A percentile compares a stretch with the other conserved stretches of the same genome.
Evolutionary conservation across 139 green algal species (phyloP).

Genomic region (Pleodorina starrii): DNA sequence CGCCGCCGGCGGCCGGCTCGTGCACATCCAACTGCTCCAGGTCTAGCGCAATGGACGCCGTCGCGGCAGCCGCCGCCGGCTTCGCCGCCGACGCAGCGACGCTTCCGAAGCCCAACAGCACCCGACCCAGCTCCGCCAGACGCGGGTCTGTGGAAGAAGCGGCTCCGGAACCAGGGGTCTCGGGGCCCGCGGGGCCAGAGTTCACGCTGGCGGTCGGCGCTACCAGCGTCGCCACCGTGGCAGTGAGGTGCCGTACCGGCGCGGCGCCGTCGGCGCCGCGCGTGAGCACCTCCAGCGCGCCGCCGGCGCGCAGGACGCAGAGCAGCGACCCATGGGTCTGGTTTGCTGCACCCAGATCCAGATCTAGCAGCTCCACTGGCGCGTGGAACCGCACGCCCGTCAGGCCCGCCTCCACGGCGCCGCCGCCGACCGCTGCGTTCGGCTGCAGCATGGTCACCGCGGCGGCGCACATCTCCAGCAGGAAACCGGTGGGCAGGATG

Average conservation of each 20-base stretch:
- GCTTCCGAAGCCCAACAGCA: not conserved
- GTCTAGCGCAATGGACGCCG: not conserved
- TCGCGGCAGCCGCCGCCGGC: not conserved
- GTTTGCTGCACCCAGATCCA: too few species aligned
- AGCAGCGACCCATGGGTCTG: not conserved
- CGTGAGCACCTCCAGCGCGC: constrained; percentile 8
- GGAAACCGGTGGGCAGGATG: constrained; percentile 42
- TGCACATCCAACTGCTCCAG: not conserved
- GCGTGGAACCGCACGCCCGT: constrained; percentile 2
- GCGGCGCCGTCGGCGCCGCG: not conserved
- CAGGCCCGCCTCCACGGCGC: not conserved
- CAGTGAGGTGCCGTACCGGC: not conserved
- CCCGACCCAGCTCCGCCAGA: not conserved
- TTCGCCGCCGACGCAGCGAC: not conserved
- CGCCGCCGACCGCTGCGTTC: not conserved
- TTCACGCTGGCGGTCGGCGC: not conserved
- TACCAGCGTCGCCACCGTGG: not conserved
- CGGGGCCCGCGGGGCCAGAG: not conserved
- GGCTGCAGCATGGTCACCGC: constrained; percentile 24
- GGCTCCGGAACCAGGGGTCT: not conserved
- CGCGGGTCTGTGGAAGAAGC: not conserved
- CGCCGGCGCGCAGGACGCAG: not conserved
- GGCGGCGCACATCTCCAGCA: constrained; percentile 46
- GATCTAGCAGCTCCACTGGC: not conserved
- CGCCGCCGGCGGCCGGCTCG: not conserved